A percentile compares a stretch with the other conserved stretches of the same genome.
Evolutionary conservation across 2,329 filamentous ascomycete genomes (phyloP).

Genomic region (Penicillium hesseltinei): DNA sequence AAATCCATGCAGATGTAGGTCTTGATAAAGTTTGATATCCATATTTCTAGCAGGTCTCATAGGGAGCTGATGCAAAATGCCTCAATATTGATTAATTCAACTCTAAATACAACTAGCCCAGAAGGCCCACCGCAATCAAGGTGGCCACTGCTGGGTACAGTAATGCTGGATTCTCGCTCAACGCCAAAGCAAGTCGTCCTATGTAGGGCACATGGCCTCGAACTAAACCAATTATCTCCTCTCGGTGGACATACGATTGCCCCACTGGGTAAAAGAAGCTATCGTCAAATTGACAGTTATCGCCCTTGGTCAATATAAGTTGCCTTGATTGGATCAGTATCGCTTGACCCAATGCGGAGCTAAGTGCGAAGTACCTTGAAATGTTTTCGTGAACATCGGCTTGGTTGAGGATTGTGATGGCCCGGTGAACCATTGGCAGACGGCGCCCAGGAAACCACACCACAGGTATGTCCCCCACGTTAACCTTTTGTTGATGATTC

Average conservation of each 20-base stretch:
- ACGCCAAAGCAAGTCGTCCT: slow-evolving; percentile 3
- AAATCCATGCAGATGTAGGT: too few relatives aligned
- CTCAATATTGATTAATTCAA: too few relatives aligned
- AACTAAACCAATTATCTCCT: slow-evolving; percentile 24
- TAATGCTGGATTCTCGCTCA: not conserved
- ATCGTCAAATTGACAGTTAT: slow-evolving; percentile 24
- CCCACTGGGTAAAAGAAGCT: slow-evolving; percentile 20
- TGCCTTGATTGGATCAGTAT: slow-evolving; percentile 13
- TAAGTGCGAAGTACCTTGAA: not conserved
- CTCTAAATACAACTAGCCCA: too few relatives aligned
- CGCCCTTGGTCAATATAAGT: slow-evolving; percentile 24
- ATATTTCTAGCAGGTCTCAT: too few relatives aligned
- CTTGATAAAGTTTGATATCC: too few relatives aligned
- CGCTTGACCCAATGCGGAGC: not conserved
- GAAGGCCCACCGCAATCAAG: too few relatives aligned
- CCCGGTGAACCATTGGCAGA: slow-evolving; percentile 17
- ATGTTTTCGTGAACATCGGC: not conserved
- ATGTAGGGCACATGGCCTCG: slow-evolving; percentile 22
- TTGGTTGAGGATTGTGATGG: slow-evolving; percentile 9
- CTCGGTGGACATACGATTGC: slow-evolving; percentile 12
- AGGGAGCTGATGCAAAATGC: too few relatives aligned
- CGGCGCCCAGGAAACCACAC: slow-evolving; percentile 12
- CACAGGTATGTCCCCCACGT: slow-evolving; percentile 15
- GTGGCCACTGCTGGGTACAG: too few relatives aligned
- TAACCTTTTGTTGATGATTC: slow-evolving; percentile 5